Evolutionary conservation across 306 rosid genomes (phyloP), one percentile per base, ranked within the genome.

Genomic region (Begonia fuchsioides): DNA sequence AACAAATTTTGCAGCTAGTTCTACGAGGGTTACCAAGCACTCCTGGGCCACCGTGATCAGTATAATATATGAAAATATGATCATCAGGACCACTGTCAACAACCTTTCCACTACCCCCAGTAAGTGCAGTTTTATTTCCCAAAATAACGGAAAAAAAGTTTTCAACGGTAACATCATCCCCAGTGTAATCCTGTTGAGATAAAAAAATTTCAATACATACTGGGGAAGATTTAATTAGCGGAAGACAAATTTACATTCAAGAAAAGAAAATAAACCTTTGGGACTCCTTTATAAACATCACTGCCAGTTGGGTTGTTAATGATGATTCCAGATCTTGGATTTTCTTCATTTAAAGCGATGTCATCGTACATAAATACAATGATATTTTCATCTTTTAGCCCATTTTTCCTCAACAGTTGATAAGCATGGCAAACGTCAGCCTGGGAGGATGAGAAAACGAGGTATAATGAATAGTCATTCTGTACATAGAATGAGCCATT

Each of bases 31-130:
- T 61, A 92, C 98, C 96, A 46, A 92, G 96, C 43, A 82, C 76
- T 16, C 96, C 98, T n/a, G 96, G 83, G 65, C 96, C 98, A 13
- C 98, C 98, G 55, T 92, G 98, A 53, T 92, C 98, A 16, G 76
- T 61, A 14, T 82, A 92, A 68, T 53, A 92, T 39, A 92, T 55
- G 63, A 92, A 92, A 59, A 92, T 86, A 59, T 77, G 98, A 72
- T 92, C 98, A 48, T 79, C 55, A 39, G 98, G 98, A 43, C 98
- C 96, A 38, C 96, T 92, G 52, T 85, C 76, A 43, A 85, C 93
- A 61, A 92, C 96, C 56, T 92, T 92, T 52, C 96, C 96, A 44
- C 94, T 92, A 51, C 98, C 96, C 60, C 96, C 94, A 0, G 71
- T 69, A 26, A 85, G 71, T 57, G 94, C 96, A 14, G 75, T 57